Base-by-base conservation (phyloP, 2,329 filamentous ascomycete genomes). In the Aspergillus latus region DNA sequence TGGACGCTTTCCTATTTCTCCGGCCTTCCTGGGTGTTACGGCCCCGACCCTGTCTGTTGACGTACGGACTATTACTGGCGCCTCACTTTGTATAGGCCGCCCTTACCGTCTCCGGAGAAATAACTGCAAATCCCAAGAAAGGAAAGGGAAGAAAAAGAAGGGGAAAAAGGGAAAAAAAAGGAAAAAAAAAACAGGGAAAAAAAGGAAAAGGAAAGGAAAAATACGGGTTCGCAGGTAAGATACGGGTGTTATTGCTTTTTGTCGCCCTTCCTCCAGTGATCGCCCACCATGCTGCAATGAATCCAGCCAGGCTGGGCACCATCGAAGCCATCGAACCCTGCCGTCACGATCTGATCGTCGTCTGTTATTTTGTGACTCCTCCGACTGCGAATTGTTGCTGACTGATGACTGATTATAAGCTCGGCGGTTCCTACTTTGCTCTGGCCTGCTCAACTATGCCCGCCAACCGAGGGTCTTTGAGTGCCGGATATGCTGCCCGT, bases 261-360 rank as follows among this genome's bases (percentile, higher is more conserved):
- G 47, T n/a, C 52, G 50, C 52, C 56, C 65, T 64, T 67, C 66
- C 64, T 67, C 67, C 59, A 68, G 68, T 65, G 70, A 72, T 72
- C 69, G 66, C 65, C 68, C 66, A 62, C 66, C 65, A 67, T 70
- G 66, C 67, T 71, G 68, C 69, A 71, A 72, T 71, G 68, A 69
- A 61, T 68, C 63, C 63, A 62, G 63, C 61, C 67, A 59, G 62
- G 60, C 66, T 64, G 67, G 61, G 62, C 62, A 67, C 67, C 65
- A 64, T 67, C 68, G 65, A 68, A 67, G 67, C 66, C 66, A 70
- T 70, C 65, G 62, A 68, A 72, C 66, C 65, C 65, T 67, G 68
- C 66, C 68, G 66, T 70, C 70, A 71, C 66, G 68, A 70, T 72
- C 69, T 69, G 69, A 71, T 70, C 67, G 60, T 66, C 68, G 63